Evolutionary conservation across 2,329 filamentous ascomycete genomes (phyloP).

Genomic region (Dothiorella sarmentorum): DNA sequence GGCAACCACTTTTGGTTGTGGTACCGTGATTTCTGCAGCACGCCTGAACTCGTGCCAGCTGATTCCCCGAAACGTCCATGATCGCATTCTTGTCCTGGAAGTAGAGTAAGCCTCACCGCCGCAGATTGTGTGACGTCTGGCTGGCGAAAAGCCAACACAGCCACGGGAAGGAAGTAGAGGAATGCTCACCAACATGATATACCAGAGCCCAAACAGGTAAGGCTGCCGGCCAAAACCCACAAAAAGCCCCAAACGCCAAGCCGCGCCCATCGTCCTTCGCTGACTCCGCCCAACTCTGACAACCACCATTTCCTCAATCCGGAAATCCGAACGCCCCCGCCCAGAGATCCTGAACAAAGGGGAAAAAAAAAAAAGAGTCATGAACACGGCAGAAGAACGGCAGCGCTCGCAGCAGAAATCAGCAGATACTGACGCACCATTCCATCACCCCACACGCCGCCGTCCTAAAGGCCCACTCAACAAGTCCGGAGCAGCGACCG

Average conservation of each 20-base stretch:
- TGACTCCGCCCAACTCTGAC: background rate
- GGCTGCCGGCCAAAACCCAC: background rate
- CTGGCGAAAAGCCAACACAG: too few relatives aligned
- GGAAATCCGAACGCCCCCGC: background rate
- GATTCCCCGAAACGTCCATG: background rate
- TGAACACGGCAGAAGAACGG: background rate
- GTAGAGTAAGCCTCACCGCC: background rate
- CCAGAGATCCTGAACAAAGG: background rate
- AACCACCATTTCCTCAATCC: conserved; percentile 9
- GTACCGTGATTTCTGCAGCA: background rate
- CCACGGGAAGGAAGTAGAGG: too few relatives aligned
- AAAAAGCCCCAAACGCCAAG: background rate
- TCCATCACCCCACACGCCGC: background rate
- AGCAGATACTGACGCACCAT: background rate
- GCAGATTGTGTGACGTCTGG: background rate
- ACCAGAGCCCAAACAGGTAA: background rate
- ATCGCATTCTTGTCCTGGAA: background rate
- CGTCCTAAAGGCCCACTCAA: background rate
- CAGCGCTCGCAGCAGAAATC: background rate
- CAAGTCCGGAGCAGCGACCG: background rate
- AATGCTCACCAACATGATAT: too few relatives aligned
- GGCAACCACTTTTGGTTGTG: background rate
- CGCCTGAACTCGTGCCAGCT: background rate
- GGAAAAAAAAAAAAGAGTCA: background rate
- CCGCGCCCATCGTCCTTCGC: background rate